Percentiles rank a stretch among this genome's conserved stretches.
These are phyloP conservation scores for Juglanconis juglandina DNA, from an alignment of 2,329 filamentous ascomycete species.

Conservation along the genomic window DNA sequence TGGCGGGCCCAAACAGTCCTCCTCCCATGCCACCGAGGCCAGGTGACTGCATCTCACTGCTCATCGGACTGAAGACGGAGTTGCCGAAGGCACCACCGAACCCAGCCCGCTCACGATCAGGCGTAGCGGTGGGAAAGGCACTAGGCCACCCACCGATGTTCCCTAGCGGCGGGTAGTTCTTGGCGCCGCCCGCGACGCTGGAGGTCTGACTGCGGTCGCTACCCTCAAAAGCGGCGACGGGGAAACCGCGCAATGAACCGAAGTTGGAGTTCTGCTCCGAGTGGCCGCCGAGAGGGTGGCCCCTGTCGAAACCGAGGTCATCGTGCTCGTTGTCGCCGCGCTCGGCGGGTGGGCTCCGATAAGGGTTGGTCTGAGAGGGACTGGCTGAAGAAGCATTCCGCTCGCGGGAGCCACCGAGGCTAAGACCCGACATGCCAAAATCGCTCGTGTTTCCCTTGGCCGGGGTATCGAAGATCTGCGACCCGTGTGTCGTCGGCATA, in stretches of 20 bases:
- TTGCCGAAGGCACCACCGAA: slow-evolving; percentile 67
- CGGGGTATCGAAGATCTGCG: slow-evolving; percentile 48
- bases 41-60: slow-evolving; percentile 70
- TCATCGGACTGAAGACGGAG: slow-evolving; percentile 73
- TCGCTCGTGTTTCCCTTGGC: slow-evolving; percentile 54
- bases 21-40: slow-evolving; percentile 61
- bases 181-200: slow-evolving; percentile 65
- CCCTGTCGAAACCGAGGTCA: slow-evolving; percentile 51
- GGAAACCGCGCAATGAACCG: slow-evolving; percentile 52
- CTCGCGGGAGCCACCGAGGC: slow-evolving; percentile 55
- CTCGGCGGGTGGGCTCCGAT: slow-evolving; percentile 82
- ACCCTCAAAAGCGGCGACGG: slow-evolving; percentile 55
- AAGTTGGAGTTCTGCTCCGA: slow-evolving; percentile 48
- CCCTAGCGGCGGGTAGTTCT: slow-evolving; percentile 64
- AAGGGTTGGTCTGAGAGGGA: slow-evolving; percentile 94
- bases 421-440: slow-evolving; percentile 61
- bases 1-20: slow-evolving; percentile 65
- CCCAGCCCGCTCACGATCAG: slow-evolving; percentile 60
- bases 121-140: slow-evolving; percentile 59
- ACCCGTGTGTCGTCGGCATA: slow-evolving; percentile 21
- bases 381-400: slow-evolving; percentile 70
- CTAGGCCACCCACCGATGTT: slow-evolving; percentile 62
- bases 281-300: slow-evolving; percentile 39
- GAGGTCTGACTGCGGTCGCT: slow-evolving; percentile 93
- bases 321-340: slow-evolving; percentile 50